Evolutionary conservation across 2,329 filamentous ascomycete genomes (phyloP), one percentile per base, ranked within the genome.

Genomic region (Apiospora phragmitis): DNA sequence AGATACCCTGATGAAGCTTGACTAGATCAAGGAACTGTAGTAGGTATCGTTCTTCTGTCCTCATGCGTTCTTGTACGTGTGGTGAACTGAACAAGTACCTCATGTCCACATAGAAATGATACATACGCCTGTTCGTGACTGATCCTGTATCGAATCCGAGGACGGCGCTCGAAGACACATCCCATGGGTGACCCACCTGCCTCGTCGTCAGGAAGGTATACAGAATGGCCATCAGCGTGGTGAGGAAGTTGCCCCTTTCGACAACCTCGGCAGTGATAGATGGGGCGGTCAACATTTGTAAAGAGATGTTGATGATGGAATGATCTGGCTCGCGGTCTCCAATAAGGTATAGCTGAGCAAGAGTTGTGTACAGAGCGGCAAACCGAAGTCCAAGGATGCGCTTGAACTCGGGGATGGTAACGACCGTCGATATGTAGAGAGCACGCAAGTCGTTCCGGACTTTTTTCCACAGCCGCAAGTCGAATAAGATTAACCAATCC

Each of bases 261-360:
- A 99, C 94, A 67, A 98, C 93, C 81, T 99, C 97, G 62, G 94
- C 93, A 0, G 95, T 98, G 74, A 99, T 98, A 0, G 95, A 97
- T 1, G 96, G 95, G 0, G 96, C 98, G 0, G 96, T 99, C 73
- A 99, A 85, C 90, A 99, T 97, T 79, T 99, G 96, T 41, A 98
- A 85, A 5, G 95, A 98, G 47, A 99, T 89, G 79, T 98, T 98
- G 85, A 99, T 97, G 78, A 99, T 98, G 14, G 95, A 98, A 81
- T 98, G 95, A 78, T 99, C 96, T 2, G 96, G 96, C 80, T 99
- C 96, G 73, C 96, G 89, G 79, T 99, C 96, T 18, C 95, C 95
- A 74, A 99, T 96, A 41, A 99, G 88, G 80, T 98, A 99, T 4
- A 99, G 85, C 79, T 99, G 95, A 6, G 96, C 95, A 66, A 99